phyloP scores from a whole-genome alignment of 108 stramenopile genomes.

The Cyclotella kingstonii region DNA sequence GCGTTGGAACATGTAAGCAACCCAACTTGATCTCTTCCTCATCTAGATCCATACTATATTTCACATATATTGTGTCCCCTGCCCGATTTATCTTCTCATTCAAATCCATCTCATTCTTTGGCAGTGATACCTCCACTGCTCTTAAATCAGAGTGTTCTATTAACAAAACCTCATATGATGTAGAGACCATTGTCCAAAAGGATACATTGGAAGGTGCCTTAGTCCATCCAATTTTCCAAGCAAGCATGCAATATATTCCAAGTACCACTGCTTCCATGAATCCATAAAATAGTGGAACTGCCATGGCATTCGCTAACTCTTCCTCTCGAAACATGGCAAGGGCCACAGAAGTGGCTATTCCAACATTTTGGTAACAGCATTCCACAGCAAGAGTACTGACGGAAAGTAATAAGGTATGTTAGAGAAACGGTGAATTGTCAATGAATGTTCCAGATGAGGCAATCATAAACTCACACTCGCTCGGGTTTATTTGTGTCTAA shows the following conservation, averaged over 20 bases:
- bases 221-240: constrained; percentile 79
- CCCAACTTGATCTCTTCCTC: constrained; percentile 10
- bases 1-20: constrained; percentile 20
- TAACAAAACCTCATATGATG: constrained; percentile 40
- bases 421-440: not conserved
- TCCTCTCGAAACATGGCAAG: constrained; percentile 73
- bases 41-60: constrained; percentile 21
- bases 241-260: constrained; percentile 62
- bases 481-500: constrained; percentile 65
- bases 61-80: constrained; percentile 37
- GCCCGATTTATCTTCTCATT: constrained; percentile 29
- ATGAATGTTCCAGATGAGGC: not conserved
- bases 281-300: constrained; percentile 81
- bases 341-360: constrained; percentile 82
- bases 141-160: constrained; percentile 39
- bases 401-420: not conserved
- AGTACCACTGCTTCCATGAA: constrained; percentile 66
- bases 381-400: constrained; percentile 68
- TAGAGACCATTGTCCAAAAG: constrained; percentile 40
- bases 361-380: constrained; percentile 87
- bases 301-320: constrained; percentile 64
- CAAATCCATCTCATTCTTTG: constrained; percentile 33
- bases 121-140: constrained; percentile 40
- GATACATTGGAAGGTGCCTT: constrained; percentile 70
- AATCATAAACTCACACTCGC: constrained; percentile 47